Percentiles rank a stretch among this genome's conserved stretches.
phyloP scores from a whole-genome alignment of 2,329 filamentous ascomycete species.

The Colletotrichum liaoningense region DNA sequence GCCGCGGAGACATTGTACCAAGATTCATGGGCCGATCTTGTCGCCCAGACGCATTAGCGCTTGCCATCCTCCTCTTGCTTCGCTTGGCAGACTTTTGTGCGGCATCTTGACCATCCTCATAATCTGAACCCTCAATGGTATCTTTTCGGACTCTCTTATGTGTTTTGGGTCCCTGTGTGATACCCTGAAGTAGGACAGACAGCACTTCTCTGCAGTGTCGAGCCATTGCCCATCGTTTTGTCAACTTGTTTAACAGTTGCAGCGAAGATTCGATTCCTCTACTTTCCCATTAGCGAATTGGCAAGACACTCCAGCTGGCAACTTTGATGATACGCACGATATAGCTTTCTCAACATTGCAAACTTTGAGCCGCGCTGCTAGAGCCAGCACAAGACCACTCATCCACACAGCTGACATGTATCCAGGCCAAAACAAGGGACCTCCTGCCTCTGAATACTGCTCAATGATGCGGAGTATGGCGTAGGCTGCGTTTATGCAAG shows the following conservation, averaged over 20 bases:
- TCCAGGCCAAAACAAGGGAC: conserved; percentile 45
- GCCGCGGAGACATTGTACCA: background rate
- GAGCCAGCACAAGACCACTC: conserved; percentile 49
- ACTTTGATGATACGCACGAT: background rate
- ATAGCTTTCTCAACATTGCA: background rate
- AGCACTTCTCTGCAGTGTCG: conserved; percentile 29
- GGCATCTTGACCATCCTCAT: background rate
- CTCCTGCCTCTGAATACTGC: background rate
- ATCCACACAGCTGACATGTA: conserved; percentile 50
- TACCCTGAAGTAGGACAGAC: conserved; percentile 3
- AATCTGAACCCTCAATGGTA: background rate
- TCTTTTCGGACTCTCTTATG: conserved; percentile 5
- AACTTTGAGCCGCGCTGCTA: conserved; percentile 38
- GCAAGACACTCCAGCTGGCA: background rate
- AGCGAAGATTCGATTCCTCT: conserved; percentile 17
- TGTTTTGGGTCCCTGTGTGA: background rate
- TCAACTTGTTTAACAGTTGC: conserved; percentile 4
- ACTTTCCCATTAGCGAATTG: background rate
- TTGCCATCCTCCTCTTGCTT: background rate
- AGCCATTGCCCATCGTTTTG: conserved; percentile 23
- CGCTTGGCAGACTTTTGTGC: background rate
- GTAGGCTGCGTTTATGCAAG: conserved; percentile 20
- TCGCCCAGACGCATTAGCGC: background rate
- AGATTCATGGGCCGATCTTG: background rate
- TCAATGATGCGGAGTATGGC: conserved; percentile 14